These are phyloP conservation scores for Apiotrichum gracile DNA, from an alignment of 1,284 basidiomycete species.

Conservation along the genomic window DNA sequence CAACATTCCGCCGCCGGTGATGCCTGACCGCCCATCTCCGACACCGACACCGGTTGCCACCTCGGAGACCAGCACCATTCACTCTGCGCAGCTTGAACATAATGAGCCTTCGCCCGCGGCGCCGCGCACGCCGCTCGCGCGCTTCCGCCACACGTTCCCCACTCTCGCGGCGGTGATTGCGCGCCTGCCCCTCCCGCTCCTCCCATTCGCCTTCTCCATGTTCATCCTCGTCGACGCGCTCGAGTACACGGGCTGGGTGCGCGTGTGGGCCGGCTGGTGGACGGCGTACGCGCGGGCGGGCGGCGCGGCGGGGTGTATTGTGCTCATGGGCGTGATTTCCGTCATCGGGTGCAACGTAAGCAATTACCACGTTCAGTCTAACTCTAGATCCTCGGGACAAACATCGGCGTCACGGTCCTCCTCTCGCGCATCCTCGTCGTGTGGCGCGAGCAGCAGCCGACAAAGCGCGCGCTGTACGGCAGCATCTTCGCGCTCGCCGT, in stretches of 20 bases:
- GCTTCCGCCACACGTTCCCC: constrained; percentile 55
- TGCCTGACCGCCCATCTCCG: too few species aligned
- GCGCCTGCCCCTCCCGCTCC: constrained; percentile 50
- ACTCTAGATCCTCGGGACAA: constrained; percentile 69
- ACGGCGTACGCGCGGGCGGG: constrained; percentile 48
- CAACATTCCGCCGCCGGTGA: constrained; percentile 1
- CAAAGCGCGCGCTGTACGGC: constrained; percentile 42
- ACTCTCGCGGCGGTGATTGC: constrained; percentile 67
- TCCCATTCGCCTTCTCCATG: constrained; percentile 91
- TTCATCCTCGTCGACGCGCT: constrained; percentile 90
- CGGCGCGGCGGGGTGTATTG: constrained; percentile 49
- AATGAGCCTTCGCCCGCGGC: background rate
- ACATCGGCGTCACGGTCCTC: constrained; percentile 92
- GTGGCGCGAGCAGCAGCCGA: constrained; percentile 31
- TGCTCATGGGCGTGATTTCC: constrained; percentile 52
- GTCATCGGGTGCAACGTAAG: constrained; percentile 76
- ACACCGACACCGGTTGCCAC: too few species aligned
- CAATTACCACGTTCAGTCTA: too few species aligned
- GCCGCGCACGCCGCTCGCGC: constrained; percentile 3
- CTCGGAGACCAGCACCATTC: too few species aligned
- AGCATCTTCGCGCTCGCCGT: constrained; percentile 61
- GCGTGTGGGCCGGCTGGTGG: constrained; percentile 74
- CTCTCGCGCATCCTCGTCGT: constrained; percentile 51
- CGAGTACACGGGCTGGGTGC: constrained; percentile 82
- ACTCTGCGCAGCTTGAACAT: too few species aligned